Base-by-base conservation (phyloP, 179 eudicot genomes). In the Patellifolia procumbens region DNA sequence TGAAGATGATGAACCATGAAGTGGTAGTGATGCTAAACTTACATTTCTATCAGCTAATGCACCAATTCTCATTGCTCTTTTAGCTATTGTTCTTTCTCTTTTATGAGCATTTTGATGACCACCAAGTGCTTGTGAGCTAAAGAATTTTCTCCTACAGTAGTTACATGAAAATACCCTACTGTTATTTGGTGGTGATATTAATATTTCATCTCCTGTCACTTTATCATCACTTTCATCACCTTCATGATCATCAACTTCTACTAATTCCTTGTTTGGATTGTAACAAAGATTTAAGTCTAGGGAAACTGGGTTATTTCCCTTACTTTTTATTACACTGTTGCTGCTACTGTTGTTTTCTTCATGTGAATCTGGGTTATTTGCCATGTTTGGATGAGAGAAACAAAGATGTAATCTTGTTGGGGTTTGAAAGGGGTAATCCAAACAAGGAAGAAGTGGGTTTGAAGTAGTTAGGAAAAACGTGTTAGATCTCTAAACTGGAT, bases 51-150 rank as follows among this genome's bases (percentile, higher is more conserved):
- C 72, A 53, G 76, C 76, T 32, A 82, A 70, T 26, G 76, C 45
- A 15, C 85, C 85, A 32, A 82, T 82, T 19, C 82, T 39, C 70
- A 74, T 63, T 7, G 85, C 85, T 29, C 85, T 39, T 42, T 82
- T 82, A 0, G 85, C 85, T 17, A 82, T 82, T 0, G 70, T 82
- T 56, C 85, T 78, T 17, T 82, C 85, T 56, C 85, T 69, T 29
- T 82, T 82, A 10, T 82, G 85, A 3, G 85, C 85, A 56, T 82
- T 82, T 56, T 82, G 85, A 65, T 82, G 85, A 64, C 85, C 85
- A 0, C 85, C 85, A 26, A 82, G 73, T 70, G 85, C 85, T 49
- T 82, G 85, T 65, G 85, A 82, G 76, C 82, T 82, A 20, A 62
- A 82, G 76, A 82, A 82, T 34, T 82, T 82, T 24, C 82, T 78